phyloP scores from a whole-genome alignment of 306 rosid species.

The Acacia crassicarpa region DNA sequence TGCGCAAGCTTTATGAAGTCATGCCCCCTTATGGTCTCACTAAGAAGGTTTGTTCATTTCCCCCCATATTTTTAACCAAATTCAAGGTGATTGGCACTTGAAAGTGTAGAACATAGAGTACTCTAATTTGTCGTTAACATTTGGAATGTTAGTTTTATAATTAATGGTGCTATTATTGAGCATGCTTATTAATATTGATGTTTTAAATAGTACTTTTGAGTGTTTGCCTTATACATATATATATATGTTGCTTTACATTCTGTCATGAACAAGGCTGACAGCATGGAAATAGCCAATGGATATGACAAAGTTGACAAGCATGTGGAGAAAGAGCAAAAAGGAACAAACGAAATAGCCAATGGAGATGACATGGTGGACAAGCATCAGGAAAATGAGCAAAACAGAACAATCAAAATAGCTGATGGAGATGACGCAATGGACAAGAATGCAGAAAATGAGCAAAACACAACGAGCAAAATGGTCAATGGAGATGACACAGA shows the following conservation, averaged over 20 bases:
- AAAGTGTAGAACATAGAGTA: constrained; percentile 2
- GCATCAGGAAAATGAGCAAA: not conserved
- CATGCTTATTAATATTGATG: not conserved
- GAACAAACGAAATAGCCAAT: not conserved
- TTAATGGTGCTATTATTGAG: not conserved
- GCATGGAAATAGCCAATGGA: not conserved
- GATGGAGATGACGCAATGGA: not conserved
- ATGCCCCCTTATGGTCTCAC: constrained; percentile 21
- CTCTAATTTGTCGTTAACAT: not conserved
- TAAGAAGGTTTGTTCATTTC: constrained; percentile 10
- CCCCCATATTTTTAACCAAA: not conserved
- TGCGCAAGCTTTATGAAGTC: constrained; percentile 41
- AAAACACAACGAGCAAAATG: not conserved
- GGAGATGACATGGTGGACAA: not conserved
- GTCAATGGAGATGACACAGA: not conserved
- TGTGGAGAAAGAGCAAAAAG: not conserved
- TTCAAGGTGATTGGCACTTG: not conserved
- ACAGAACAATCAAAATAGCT: not conserved
- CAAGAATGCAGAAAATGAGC: not conserved
- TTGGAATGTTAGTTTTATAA: not conserved
- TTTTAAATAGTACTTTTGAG: not conserved
- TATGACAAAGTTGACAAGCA: not conserved
- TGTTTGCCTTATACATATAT: not conserved
- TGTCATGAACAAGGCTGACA: not conserved
- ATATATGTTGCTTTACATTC: not conserved